These are phyloP conservation scores for Aquilaria yunnanensis DNA, from an alignment of 345 rosid species.

Conservation along the genomic window DNA sequence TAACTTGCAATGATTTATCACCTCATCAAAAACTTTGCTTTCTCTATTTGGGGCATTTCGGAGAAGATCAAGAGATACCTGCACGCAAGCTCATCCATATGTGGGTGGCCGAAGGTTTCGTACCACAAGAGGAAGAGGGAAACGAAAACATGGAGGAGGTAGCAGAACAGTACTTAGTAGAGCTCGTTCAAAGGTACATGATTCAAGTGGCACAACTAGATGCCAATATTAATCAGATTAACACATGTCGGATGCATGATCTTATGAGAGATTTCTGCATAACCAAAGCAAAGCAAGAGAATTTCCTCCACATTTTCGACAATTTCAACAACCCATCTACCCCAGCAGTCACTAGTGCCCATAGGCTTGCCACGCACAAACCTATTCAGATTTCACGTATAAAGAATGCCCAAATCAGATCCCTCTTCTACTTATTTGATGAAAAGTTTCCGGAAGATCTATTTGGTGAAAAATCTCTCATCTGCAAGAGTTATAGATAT, in stretches of 20 bases:
- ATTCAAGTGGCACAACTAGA: conserved; percentile 18
- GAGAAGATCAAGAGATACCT: conserved; percentile 12
- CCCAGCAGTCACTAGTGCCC: conserved; percentile 10
- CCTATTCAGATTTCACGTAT: no score
- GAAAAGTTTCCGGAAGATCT: no score
- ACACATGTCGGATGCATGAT: conserved; percentile 14
- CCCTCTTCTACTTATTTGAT: no score
- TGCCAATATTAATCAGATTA: conserved; percentile 13
- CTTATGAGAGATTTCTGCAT: conserved; percentile 1
- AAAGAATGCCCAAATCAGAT: no score
- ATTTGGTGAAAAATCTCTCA: no score
- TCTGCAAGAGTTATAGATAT: no score
- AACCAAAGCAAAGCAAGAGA: conserved; percentile 13
- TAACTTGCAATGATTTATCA: conserved; percentile 19
- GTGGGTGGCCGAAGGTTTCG: conserved; percentile 25
- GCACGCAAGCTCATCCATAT: conserved; percentile 10
- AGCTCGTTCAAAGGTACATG: conserved; percentile 21
- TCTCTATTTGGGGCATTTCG: conserved; percentile 24
- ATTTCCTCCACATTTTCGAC: conserved; percentile 16
- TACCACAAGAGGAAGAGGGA: conserved; percentile 23
- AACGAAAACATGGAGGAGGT: background rate
- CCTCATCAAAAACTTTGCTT: conserved; percentile 20
- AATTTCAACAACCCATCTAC: conserved; percentile 9
- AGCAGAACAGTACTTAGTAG: conserved; percentile 18
- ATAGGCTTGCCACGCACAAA: conserved; percentile 3